Base-by-base conservation (phyloP, 495 filamentous ascomycete species). In the Umbilicaria muhlenbergii region DNA sequence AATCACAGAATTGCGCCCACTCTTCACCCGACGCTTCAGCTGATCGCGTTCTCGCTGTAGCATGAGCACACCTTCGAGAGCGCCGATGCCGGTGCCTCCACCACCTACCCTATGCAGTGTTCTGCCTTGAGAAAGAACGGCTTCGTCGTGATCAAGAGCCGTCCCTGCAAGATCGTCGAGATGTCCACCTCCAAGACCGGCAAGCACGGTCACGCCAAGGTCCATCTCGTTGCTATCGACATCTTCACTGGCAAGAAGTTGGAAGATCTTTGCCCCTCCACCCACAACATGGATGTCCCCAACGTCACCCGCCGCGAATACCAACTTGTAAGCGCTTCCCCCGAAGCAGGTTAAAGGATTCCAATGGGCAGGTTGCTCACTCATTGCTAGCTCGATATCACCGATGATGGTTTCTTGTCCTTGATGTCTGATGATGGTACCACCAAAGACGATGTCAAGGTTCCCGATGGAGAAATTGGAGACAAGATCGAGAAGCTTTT, bases 131-230 rank as follows among this genome's bases (percentile, higher is more conserved):
- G 91, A 58, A 96, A 99, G 87, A 91, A 89, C 79, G 91, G 91
- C 54, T 77, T 79, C 68, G 91, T 99, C 69, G 82, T 89, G 58
- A 96, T 99, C 70, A 96, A 99, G 78, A 68, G 72, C 62, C 89
- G 91, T 56, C 91, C 91, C 50, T 99, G 91, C 87, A 96, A 95
- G 80, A 99, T 99, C 57, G 84, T 95, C 64, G 91, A 95, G 60
- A 99, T 99, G 91, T 89, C 83, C 49, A 99, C 91, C 69, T 99
- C 91, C 61, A 99, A 99, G 86, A 99, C 91, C 50, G 91, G 91
- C 66, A 99, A 99, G 84, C 91, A 99, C 82, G 91, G 91, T 66
- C 91, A 99, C 81, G 91, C 91, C 66, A 99, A 99, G 81, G 91
- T 96, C 63, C 87, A 99, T 73, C 68, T 99, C 48, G 79, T 92